Evolutionary conservation across 192 early-diverging fungal genomes (phyloP).

Genomic region (Coemansia asiatica): DNA sequence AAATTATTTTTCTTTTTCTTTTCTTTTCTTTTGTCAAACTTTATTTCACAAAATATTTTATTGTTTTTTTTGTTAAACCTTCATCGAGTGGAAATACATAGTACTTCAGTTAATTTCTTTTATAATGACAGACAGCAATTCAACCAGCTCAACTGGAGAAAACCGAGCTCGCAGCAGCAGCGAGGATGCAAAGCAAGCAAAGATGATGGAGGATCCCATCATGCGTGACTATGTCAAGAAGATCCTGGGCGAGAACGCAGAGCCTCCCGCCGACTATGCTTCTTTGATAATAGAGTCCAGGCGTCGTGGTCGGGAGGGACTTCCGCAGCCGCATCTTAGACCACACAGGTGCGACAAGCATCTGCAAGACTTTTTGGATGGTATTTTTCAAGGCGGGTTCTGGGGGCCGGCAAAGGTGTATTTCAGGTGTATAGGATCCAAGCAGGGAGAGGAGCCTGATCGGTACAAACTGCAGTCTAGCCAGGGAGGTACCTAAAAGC

Average conservation of each 20-base stretch:
- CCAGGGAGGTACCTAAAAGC: conserved; percentile 16
- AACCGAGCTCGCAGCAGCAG: background rate
- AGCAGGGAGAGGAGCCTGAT: conserved; percentile 49
- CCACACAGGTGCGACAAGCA: conserved; percentile 52
- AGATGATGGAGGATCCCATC: conserved; percentile 26
- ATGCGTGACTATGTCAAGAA: conserved; percentile 40
- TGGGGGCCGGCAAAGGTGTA: conserved; percentile 35
- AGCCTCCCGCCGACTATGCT: conserved; percentile 38
- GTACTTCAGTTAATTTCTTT: too few relatives aligned
- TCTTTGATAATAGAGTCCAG: conserved; percentile 38
- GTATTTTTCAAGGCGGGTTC: conserved; percentile 37
- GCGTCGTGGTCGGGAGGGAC: conserved; percentile 42
- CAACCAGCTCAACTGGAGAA: background rate
- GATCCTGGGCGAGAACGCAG: conserved; percentile 42
- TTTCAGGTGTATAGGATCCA: conserved; percentile 42
- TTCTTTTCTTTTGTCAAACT: background rate
- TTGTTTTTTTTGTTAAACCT: background rate
- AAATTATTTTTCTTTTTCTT: background rate
- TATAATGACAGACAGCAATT: conserved; percentile 1
- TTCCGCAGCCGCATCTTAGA: conserved; percentile 43
- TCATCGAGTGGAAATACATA: too few relatives aligned
- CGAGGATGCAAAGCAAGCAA: background rate
- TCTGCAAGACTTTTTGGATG: conserved; percentile 49
- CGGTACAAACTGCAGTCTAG: conserved; percentile 39
- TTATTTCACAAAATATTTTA: background rate